phyloP scores from a whole-genome alignment of 108 stramenopile species.

The Parietichytrium sp. region DNA sequence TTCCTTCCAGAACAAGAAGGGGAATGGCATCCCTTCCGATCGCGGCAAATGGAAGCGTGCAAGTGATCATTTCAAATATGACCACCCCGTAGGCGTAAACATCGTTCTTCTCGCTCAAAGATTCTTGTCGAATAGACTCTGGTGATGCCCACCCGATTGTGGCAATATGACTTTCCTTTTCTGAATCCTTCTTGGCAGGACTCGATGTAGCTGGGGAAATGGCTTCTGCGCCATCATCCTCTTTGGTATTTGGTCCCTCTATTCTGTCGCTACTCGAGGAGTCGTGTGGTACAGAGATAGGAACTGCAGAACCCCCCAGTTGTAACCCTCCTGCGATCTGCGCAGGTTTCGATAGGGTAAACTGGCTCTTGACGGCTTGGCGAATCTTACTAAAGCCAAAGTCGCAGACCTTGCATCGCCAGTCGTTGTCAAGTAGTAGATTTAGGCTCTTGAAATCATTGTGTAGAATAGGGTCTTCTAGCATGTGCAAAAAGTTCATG shows the following conservation, averaged over 20 bases:
- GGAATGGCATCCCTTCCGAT: neutral
- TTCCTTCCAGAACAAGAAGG: neutral
- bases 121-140: neutral
- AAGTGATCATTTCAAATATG: neutral
- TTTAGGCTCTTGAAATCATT: slow-evolving; percentile 33
- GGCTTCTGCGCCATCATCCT: too few species aligned
- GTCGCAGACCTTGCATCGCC: slow-evolving; percentile 37
- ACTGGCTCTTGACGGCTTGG: too few species aligned
- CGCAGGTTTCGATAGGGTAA: too few species aligned
- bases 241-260: too few species aligned
- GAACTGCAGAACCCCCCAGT: too few species aligned
- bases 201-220: too few species aligned
- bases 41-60: neutral
- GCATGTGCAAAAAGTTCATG: neutral
- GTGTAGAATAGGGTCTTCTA: neutral
- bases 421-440: slow-evolving; percentile 18
- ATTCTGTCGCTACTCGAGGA: too few species aligned
- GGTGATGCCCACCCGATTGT: slow-evolving; percentile 32
- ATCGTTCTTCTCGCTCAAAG: neutral
- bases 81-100: slow-evolving; percentile 32
- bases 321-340: too few species aligned
- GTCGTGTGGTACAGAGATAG: too few species aligned
- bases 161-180: neutral
- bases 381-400: neutral
- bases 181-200: neutral